Evolutionary conservation across 2,329 filamentous ascomycete genomes (phyloP), one percentile per base, ranked within the genome.

Genomic region (Botryotinia globosa): DNA sequence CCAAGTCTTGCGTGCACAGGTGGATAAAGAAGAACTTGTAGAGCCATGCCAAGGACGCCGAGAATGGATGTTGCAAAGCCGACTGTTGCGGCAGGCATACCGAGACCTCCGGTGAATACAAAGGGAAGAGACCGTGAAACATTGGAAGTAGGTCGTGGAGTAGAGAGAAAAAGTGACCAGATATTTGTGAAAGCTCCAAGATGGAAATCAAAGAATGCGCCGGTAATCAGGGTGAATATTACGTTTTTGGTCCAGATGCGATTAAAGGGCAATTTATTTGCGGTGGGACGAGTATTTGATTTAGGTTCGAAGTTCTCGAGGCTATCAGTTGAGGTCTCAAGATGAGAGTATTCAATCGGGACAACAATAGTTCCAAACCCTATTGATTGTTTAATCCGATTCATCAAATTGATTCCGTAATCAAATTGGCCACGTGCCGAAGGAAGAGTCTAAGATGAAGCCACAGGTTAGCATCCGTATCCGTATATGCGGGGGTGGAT

Each of bases 11-110:
- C 85, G 77, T 92, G 90, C 4, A 92, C 83, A 58, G 84, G 84
- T 0, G 91, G 91, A 79, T 93, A 94, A 14, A 92, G 81, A 70
- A 91, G 85, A 34, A 93, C 86, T 79, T 93, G 91, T 5, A 94
- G 83, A 0, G 87, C 82, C 75, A 94, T 89, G 56, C 91, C 91
- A 42, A 93, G 84, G 45, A 91, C 81, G 12, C 91, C 91, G 5
- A 93, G 87, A 75, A 92, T 88, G 7, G 90, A 89, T 42, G 90
- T 91, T 12, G 90, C 90, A 59, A 91, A 83, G 48, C 91, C 91
- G 64, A 93, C 90, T 0, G 87, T 88, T 0, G 87, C 84, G 0
- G 90, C 87, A 0, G 89, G 86, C 81, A 93, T 90, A 34, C 90
- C 90, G 2, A 93, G 84, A 1, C 91, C 91, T 44, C 91, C 90